phyloP scores from a whole-genome alignment of 192 early-diverging fungal species.

The Coemansia sp. region DNA sequence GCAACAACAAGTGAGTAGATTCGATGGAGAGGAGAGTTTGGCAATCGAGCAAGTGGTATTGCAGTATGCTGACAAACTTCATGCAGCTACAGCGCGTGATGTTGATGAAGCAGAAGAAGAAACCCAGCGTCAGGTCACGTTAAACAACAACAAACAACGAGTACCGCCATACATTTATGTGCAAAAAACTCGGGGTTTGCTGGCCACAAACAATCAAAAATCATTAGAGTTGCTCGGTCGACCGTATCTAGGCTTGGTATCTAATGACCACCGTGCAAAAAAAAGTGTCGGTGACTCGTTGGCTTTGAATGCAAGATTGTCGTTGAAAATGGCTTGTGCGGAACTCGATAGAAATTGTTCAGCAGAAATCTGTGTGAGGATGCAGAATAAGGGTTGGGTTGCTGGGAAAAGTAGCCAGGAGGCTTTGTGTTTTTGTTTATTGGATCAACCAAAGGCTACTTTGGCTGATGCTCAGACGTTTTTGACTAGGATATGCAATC shows the following conservation, averaged over 20 bases:
- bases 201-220: constrained; percentile 20
- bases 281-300: neutral
- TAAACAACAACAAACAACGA: constrained; percentile 18
- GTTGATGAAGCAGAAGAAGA: constrained; percentile 8
- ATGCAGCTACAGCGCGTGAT: constrained; percentile 32
- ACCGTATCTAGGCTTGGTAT: constrained; percentile 23
- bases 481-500: constrained; percentile 16
- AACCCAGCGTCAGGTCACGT: constrained; percentile 8
- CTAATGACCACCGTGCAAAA: neutral
- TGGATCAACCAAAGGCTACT: constrained; percentile 51
- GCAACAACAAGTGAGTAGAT: neutral
- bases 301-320: constrained; percentile 20
- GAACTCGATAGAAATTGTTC: constrained; percentile 13
- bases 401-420: constrained; percentile 13
- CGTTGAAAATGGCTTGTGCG: constrained; percentile 21
- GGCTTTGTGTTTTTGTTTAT: constrained; percentile 26
- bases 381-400: constrained; percentile 55
- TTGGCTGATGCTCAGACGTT: constrained; percentile 45
- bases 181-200: neutral
- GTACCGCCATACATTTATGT: constrained; percentile 32
- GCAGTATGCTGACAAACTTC: constrained; percentile 44
- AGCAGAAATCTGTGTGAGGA: constrained; percentile 31
- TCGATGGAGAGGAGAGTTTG: constrained; percentile 13
- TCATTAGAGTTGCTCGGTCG: constrained; percentile 14
- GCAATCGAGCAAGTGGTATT: constrained; percentile 22